Evolutionary conservation across 805 yeast genomes (phyloP), one percentile per base, ranked within the genome.

Genomic region (Priceomyces castillae): DNA sequence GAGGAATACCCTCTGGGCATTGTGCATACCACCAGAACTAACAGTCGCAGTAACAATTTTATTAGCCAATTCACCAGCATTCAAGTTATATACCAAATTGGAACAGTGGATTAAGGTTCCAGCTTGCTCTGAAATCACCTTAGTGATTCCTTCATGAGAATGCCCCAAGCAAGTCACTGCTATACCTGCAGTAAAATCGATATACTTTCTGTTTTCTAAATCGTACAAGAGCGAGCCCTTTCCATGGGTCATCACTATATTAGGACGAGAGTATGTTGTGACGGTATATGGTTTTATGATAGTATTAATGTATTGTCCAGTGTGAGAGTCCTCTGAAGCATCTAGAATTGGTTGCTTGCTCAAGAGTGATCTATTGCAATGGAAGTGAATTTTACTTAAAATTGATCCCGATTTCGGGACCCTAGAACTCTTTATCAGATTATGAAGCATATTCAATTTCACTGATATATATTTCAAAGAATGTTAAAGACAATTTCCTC

Each of bases 141-240:
- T 69, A 5, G 95, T 77, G 30, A 94, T 76, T 48, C 81, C 84
- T 3, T 82, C 80, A 54, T 94, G 77, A 19, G 90, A 72, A 59
- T 94, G 98, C 2, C 99, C 99, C 49, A 94, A 71, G 1, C 87
- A 84, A n/a, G 96, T 92, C 12, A 94, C 99, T 1, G 99, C 98
- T 52, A 94, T 92, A 41, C 99, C 99, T 1, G 97, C 90, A 1
- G 92, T 83, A 65, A 94, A 92, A 61, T 94, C 99, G 40, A 94
- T 74, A 58, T 84, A 94, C 59, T 84, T 76, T 31, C 80, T 74
- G 47, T 85, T 84, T 54, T 87, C 89, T 39, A 84, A 65, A 62
- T 94, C 99, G 73, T 82, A 90, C 42, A 94, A 61, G 42, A 73
- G 72, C n/a, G 90, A 79, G 15, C 96, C 96, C 53, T 80, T 65